Percentiles rank a stretch among this genome's conserved stretches.
Evolutionary conservation across 1,284 basidiomycete genomes (phyloP).

Genomic region (Waitea zeae): DNA sequence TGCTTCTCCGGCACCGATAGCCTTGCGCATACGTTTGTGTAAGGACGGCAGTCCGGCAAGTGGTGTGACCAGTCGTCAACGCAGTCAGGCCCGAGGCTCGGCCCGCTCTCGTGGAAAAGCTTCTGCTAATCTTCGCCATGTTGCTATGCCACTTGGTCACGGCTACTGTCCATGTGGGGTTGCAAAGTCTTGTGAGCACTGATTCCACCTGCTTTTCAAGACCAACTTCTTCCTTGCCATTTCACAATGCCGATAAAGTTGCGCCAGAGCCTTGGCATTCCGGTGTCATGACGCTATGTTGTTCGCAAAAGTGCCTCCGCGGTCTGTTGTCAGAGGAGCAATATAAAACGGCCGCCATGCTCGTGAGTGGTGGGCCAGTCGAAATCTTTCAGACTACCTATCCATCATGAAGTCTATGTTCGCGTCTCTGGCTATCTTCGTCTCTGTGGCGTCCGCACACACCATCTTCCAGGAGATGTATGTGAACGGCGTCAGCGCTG

Average conservation of each 20-base stretch:
- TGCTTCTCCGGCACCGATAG: too few species aligned
- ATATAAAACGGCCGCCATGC: background rate
- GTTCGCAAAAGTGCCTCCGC: background rate
- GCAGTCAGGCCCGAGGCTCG: too few species aligned
- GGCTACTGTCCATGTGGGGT: background rate
- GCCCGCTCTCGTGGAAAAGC: background rate
- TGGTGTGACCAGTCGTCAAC: too few species aligned
- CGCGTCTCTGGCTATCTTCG: slow-evolving; percentile 6
- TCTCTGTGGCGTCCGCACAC: slow-evolving; percentile 19
- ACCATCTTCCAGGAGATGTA: slow-evolving; percentile 31
- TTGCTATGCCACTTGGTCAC: background rate
- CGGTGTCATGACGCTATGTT: background rate
- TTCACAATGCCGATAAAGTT: too few species aligned
- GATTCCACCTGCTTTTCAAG: too few species aligned
- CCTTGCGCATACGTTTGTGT: too few species aligned
- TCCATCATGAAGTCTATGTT: background rate
- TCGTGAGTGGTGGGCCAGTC: background rate
- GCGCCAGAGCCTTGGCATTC: background rate
- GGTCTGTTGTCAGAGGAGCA: background rate
- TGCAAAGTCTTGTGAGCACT: too few species aligned
- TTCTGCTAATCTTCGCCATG: background rate
- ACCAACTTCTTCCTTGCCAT: too few species aligned
- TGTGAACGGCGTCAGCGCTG: slow-evolving; percentile 30
- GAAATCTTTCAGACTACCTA: background rate
- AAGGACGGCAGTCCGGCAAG: too few species aligned